Percentiles rank a stretch among this genome's conserved stretches.
These are phyloP conservation scores for Jatropha podagrica DNA, from an alignment of 441 rosid genomes.

Conservation along the genomic window DNA sequence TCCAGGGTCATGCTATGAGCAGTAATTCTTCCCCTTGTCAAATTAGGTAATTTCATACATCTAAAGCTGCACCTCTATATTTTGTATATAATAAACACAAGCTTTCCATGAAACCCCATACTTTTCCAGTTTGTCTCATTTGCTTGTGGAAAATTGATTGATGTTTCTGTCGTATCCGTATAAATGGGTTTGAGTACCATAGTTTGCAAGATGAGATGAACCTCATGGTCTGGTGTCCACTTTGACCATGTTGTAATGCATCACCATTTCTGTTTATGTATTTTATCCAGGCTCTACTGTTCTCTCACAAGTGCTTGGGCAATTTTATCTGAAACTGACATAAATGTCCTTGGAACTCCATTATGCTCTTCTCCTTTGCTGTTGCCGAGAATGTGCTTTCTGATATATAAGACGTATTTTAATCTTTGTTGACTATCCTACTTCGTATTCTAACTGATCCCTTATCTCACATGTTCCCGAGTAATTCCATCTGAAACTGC, in stretches of 20 bases:
- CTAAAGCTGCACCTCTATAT: constrained; percentile 19
- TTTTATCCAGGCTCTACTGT: neutral
- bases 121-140: neutral
- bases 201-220: no score
- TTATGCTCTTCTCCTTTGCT: no score
- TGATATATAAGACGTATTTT: no score
- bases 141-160: constrained; percentile 8
- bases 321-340: neutral
- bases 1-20: constrained; percentile 87
- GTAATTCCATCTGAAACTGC: neutral
- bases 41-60: constrained; percentile 3
- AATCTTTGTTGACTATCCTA: no score
- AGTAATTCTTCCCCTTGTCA: constrained; percentile 29
- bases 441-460: no score
- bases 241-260: neutral
- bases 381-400: no score
- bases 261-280: neutral
- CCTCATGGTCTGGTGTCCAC: neutral
- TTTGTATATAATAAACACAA: constrained; percentile 8
- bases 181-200: no score
- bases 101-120: neutral
- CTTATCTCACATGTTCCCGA: neutral
- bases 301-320: neutral
- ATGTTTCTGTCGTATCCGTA: neutral
- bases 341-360: neutral